Base-by-base conservation (phyloP, 495 filamentous ascomycete genomes). In the Chaetomium cochliodes region DNA sequence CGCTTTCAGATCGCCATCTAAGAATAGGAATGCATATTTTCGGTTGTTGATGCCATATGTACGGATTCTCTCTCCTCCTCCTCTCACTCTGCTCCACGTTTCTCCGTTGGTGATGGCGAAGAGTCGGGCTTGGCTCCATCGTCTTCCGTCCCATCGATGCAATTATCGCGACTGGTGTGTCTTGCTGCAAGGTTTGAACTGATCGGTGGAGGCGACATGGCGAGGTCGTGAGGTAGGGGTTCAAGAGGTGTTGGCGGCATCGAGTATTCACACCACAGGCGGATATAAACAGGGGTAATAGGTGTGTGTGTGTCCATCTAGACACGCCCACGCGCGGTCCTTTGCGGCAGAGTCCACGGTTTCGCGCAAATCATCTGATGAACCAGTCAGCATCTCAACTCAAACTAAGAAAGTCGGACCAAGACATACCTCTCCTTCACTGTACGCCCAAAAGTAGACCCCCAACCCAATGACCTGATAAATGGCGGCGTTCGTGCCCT, bases 401-500 rank as follows among this genome's bases (percentile, higher is more conserved):
- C n/a, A 20, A 58, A 20, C 56, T 28, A 39, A 18, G 52, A 20
- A 25, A 2, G 4, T 11, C 59, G 55, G 55, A 12, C 50, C 0
- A 59, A 77, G 56, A 76, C 88, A 69, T 75, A 97, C 92, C 89
- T 99, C 96, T 75, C 96, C 96, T 79, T 98, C 94, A 67, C 87
- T 92, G 70, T 93, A 98, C 0, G 90, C 96, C 92, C 94, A 97
- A 71, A 97, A 97, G 73, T 97, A 99, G 5, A 92, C 89, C 4
- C 73, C 86, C 73, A 96, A 86, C 0, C 92, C 96, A 59, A 98
- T 86, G 13, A 93, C 72, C 77, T 98, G 96, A 74, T 98, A 99
- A 46, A 98, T 78, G 5, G 91, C 96, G 30, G 93, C 82, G 71
- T 99, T 96, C 12, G 92, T 93, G 12, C 86, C 90, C 74, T 99